Base-by-base conservation (phyloP, 805 yeast genomes). In the Yamadazyma phyllophila region DNA sequence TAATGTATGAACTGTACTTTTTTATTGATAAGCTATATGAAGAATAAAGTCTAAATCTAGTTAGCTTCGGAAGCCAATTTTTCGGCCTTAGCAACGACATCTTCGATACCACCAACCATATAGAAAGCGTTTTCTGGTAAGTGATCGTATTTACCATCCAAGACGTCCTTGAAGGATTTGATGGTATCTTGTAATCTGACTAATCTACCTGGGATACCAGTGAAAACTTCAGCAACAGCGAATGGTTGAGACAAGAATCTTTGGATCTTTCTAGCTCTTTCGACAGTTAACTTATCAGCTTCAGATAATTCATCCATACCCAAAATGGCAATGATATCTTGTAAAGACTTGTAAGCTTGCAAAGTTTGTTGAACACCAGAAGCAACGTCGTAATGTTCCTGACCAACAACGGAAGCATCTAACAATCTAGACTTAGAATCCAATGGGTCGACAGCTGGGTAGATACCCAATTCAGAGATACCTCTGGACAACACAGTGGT, bases 271-370 rank as follows among this genome's bases (percentile, higher is more conserved):
- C 99, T 89, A 65, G 99, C 99, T 83, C 99, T 92, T 84, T 94
- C 99, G 75, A 94, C 99, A 59, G 98, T 92, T 73, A 94, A 85
- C 81, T 94, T 94, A 80, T 94, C 99, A 65, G 84, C 78, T 82
- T 94, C 99, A 60, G 97, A 90, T 80, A 94, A 85, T 83, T 94
- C 99, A 78, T 94, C 99, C 99, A 94, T 94, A 91, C 99, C 99
- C 76, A 94, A 87, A 83, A 94, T 94, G 76, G 99, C 99, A 85
- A 94, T 94, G 77, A 94, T 94, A 85, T 94, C 99, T 82, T 94
- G 99, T 74, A 94, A 83, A 63, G 99, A 94, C 83, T 94, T 94
- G 87, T 94, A 94, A 64, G 98, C 97, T 82, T 94, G 99, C 74
- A 94, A 82, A 63, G 99, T 94, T 81, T 91, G 94, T 82, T 94